Base-by-base conservation (phyloP, 2,329 filamentous ascomycete species). In the Sphaerostilbella broomeana region DNA sequence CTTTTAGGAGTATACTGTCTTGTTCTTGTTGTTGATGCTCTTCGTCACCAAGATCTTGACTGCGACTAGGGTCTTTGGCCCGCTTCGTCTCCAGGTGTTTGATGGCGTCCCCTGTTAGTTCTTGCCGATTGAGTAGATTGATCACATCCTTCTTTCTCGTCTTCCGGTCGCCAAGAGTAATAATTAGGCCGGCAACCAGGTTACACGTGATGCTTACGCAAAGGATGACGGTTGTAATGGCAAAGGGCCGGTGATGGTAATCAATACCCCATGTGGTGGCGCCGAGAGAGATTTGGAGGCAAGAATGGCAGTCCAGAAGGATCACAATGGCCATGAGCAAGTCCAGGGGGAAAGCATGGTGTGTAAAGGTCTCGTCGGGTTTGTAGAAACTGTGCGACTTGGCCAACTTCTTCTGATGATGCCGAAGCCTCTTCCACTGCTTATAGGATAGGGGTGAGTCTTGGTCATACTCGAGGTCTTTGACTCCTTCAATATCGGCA, bases 361-460 rank as follows among this genome's bases (percentile, higher is more conserved):
- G 86, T 0, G 86, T 94, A 22, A 77, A 70, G 0, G 86, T 94
- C 61, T 94, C 86, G 59, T 94, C 83, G 0, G 86, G 86, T 53
- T 89, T 89, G 69, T 94, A 94, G 60, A 90, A 94, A 5, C 84
- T 88, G 58, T 94, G 86, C 0, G 82, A 87, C 50, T 83, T 86
- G 54, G 82, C 73, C 53, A 92, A 84, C 53, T 89, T 90, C 49
- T 70, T 73, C 54, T 89, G 83, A 53, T 94, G 86, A 55, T 92
- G 81, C 35, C 80, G 71, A 8, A 94, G 71, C 34, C 73, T 76
- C 44, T 72, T 70, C 53, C 88, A 82, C 57, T 92, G 83, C 21
- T 27, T 43, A 73, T 63, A 4, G 67, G 69, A 79, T 3, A 92
- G 67, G 4, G 86, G 81, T 0, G 77, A 77, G 25, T 72, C 67